Conservation (phyloP, 495 filamentous ascomycete genomes). For the Jackrogersella minutella region DNA sequence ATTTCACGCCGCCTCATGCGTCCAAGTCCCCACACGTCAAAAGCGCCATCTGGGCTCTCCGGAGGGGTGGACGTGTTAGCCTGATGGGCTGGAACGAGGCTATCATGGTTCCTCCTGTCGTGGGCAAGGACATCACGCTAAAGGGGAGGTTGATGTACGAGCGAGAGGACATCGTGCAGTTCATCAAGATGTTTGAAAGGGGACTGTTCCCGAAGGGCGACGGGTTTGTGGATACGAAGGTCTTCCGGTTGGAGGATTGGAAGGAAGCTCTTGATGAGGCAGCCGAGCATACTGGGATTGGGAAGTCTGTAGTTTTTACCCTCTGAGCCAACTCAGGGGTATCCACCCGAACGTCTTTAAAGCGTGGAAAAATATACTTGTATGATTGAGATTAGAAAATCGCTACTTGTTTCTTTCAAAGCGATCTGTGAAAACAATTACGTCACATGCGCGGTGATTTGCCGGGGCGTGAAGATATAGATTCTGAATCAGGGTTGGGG, state of each 20-base stretch:
- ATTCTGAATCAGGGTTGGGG: not conserved
- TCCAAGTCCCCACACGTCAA: conserved; percentile 47
- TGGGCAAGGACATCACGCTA: conserved; percentile 43
- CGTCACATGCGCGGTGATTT: not conserved
- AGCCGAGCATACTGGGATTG: conserved; percentile 42
- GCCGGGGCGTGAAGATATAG: not conserved
- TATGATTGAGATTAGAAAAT: not conserved
- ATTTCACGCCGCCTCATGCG: conserved; percentile 56
- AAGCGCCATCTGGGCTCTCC: conserved; percentile 47
- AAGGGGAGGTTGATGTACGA: conserved; percentile 55
- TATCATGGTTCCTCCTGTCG: conserved; percentile 17
- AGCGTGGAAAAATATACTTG: too few species aligned
- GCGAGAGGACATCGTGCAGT: conserved; percentile 43
- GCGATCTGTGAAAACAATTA: not conserved
- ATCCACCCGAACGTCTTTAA: too few species aligned
- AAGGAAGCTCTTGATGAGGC: conserved; percentile 43
- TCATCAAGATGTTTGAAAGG: conserved; percentile 45
- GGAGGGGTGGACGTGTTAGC: conserved; percentile 48
- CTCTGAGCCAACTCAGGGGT: conserved; percentile 8
- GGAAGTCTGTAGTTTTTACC: conserved; percentile 36
- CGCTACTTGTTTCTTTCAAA: not conserved
- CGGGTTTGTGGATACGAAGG: conserved; percentile 42
- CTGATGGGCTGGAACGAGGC: conserved; percentile 54
- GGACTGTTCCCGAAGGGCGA: conserved; percentile 44
- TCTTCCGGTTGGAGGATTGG: conserved; percentile 44